Base-by-base conservation (phyloP, 2,329 filamentous ascomycete genomes). In the Xylariaceae sp. region DNA sequence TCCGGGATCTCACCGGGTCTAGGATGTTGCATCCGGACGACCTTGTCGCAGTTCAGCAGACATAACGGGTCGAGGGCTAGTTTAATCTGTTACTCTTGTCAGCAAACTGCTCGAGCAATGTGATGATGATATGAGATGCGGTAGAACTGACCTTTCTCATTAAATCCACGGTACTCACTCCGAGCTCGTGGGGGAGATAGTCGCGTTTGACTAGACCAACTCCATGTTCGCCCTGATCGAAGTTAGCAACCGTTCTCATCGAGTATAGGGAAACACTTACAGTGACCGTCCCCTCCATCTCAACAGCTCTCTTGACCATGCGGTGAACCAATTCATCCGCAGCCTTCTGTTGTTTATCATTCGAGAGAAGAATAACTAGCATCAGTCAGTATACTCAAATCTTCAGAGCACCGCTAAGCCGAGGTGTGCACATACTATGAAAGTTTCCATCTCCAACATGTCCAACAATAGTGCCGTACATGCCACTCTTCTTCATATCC, bases 291-390 rank as follows among this genome's bases (percentile, higher is more conserved):
- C 89, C 89, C 71, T 94, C 89, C 74, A 91, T 80, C 73, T 90
- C 87, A 47, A 95, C 84, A 0, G 89, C 89, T 58, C 87, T 79
- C 78, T 91, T 91, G 53, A 92, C 88, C 89, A 94, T 94, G 55
- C 84, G 79, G 68, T 91, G 87, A 30, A 94, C 87, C 30, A 92
- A 74, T 41, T 79, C 78, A 65, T 90, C 86, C 2, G 87, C 86
- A 52, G 80, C 78, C 55, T 76, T 72, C 61, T 85, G 80, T 70
- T 92, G 84, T 27, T 77, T 73, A n/a, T 88, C 81, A 54, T 83
- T 86, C 66, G 81, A 83, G 6, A 82, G 66, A 19, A 84, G 66
- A 50, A 84, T 82, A 5, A 80, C 75, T 78, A 41, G 3, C 26
- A 8, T 12, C 1, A 4, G 47, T 68, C 50, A 67, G 61, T 49